Percentiles rank a stretch among this genome's conserved stretches.
Evolutionary conservation across 768 basidiomycete genomes (phyloP).

Genomic region (Kwoniella sp.): DNA sequence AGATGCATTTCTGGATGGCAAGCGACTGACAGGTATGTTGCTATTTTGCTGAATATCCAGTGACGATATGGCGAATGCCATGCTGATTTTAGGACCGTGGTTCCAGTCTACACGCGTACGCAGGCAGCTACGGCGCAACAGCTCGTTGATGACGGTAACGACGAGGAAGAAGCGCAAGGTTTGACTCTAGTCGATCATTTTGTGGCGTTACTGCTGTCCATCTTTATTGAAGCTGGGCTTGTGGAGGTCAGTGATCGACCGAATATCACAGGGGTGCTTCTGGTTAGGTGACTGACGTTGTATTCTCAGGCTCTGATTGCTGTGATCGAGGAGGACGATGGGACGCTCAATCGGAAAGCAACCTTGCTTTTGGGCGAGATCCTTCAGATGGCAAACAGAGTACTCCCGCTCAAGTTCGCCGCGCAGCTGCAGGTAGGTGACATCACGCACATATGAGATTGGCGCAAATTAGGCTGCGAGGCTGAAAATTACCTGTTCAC

Average conservation of each 20-base stretch:
- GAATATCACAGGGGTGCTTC: not conserved
- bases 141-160: slow-evolving; percentile 27
- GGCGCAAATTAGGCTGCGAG: not conserved
- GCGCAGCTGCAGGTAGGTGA: slow-evolving; percentile 78
- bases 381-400: slow-evolving; percentile 80
- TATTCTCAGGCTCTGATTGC: slow-evolving; percentile 71
- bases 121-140: slow-evolving; percentile 31
- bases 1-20: slow-evolving; percentile 84
- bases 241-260: slow-evolving; percentile 69
- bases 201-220: slow-evolving; percentile 76
- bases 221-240: slow-evolving; percentile 84
- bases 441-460: not conserved
- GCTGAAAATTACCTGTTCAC: not conserved
- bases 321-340: slow-evolving; percentile 76
- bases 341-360: slow-evolving; percentile 71
- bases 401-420: slow-evolving; percentile 78
- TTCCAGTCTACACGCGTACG: slow-evolving; percentile 46
- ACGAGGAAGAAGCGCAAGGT: slow-evolving; percentile 59
- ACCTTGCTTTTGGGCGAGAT: slow-evolving; percentile 89
- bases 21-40: slow-evolving; percentile 76
- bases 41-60: not conserved
- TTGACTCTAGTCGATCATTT: slow-evolving; percentile 91
- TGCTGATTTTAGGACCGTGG: not conserved
- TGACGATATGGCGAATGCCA: not conserved
- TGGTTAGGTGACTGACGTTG: not conserved